These are phyloP conservation scores for Aspergillus sp. DNA, from an alignment of 2,329 filamentous ascomycete genomes.

Conservation along the genomic window DNA sequence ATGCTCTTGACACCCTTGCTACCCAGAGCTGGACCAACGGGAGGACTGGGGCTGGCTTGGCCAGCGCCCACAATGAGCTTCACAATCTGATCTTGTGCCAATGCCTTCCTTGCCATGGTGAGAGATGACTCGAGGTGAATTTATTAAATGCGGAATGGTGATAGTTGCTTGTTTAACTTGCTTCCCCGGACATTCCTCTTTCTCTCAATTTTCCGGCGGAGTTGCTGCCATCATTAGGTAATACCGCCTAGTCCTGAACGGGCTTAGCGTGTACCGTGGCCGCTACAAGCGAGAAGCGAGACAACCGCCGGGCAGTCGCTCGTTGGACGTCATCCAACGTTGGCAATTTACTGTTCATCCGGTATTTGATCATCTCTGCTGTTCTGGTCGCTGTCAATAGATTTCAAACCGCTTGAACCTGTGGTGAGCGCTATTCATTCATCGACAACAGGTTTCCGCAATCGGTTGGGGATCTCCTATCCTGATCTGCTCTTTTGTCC, in stretches of 20 bases:
- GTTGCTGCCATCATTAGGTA: background rate
- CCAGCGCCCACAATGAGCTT: constrained; percentile 97
- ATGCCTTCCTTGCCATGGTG: constrained; percentile 47
- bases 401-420: background rate
- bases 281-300: background rate
- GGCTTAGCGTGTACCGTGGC: background rate
- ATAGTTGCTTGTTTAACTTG: background rate
- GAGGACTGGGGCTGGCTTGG: constrained; percentile 88
- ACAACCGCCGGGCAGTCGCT: background rate
- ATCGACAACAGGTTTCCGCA: background rate
- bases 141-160: background rate
- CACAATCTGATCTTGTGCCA: constrained; percentile 66
- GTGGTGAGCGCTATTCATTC: background rate
- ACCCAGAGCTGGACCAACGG: constrained; percentile 91
- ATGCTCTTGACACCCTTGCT: constrained; percentile 98
- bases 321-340: background rate
- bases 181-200: background rate
- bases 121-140: background rate
- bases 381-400: background rate
- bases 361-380: no score
- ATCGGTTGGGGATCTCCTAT: background rate
- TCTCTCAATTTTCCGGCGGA: background rate
- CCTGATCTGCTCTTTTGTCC: background rate
- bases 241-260: background rate
- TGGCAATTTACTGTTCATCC: background rate